phyloP scores from a whole-genome alignment of 1,139 yeast species.

The Sugiyamaella grinbergsii region DNA sequence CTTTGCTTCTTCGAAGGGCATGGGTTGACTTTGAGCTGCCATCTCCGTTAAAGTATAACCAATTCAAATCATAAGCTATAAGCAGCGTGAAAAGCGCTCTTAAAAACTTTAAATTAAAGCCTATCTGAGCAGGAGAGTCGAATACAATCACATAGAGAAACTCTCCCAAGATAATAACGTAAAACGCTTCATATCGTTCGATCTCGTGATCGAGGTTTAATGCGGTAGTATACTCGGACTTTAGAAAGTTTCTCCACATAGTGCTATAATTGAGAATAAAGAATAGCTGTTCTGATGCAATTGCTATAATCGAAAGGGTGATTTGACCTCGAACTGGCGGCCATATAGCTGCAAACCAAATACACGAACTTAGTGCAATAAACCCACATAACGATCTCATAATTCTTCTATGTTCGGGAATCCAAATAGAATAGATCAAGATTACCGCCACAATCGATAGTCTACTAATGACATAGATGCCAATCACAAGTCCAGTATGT shows the following conservation, averaged over 20 bases:
- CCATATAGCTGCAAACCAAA: constrained; percentile 51
- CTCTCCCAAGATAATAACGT: constrained; percentile 67
- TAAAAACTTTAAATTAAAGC: constrained; percentile 50
- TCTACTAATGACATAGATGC: constrained; percentile 35
- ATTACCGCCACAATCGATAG: constrained; percentile 29
- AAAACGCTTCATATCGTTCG: constrained; percentile 60
- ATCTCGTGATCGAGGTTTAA: constrained; percentile 68
- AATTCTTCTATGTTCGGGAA: constrained; percentile 59
- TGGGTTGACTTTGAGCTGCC: constrained; percentile 55
- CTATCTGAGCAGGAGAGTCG: constrained; percentile 50
- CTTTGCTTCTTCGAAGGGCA: constrained; percentile 55
- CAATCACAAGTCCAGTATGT: constrained; percentile 46
- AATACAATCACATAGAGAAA: constrained; percentile 62
- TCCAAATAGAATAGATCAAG: constrained; percentile 51
- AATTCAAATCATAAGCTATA: constrained; percentile 54
- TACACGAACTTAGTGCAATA: constrained; percentile 41
- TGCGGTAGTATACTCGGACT: constrained; percentile 57
- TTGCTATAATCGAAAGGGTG: constrained; percentile 49
- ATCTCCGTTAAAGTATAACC: constrained; percentile 60
- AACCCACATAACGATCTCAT: constrained; percentile 46
- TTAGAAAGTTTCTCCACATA: constrained; percentile 47
- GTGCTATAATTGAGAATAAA: constrained; percentile 42
- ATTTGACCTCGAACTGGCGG: constrained; percentile 51
- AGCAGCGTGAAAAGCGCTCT: constrained; percentile 55
- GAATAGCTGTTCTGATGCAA: constrained; percentile 46